A percentile compares a stretch with the other conserved stretches of the same genome.
These are phyloP conservation scores for Pseudoscleropodium purum DNA, from an alignment of 225 moss, liverwort and hornwort genomes.

Conservation along the genomic window DNA sequence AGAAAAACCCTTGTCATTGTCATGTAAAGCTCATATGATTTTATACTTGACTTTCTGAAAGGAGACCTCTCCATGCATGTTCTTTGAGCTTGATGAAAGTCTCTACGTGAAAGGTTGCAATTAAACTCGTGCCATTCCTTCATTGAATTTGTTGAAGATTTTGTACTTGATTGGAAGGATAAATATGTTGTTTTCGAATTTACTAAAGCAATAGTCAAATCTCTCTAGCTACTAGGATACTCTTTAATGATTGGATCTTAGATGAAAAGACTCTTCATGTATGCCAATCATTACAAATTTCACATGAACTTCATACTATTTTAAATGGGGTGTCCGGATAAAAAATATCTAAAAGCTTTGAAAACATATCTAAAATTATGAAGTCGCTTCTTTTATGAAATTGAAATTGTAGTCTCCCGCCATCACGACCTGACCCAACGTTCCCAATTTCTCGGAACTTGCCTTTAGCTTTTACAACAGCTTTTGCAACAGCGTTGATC, in stretches of 20 bases:
- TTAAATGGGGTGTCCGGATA: too few species aligned
- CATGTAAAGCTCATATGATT: not conserved
- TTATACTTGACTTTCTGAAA: not conserved
- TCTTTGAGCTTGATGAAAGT: accelerated
- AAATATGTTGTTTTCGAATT: accelerated
- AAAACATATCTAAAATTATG: not conserved
- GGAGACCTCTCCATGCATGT: accelerated
- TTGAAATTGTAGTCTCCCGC: not conserved
- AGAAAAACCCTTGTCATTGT: not conserved
- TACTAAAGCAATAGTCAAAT: accelerated
- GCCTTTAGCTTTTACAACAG: not conserved
- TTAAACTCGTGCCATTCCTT: accelerated
- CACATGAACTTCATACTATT: too few species aligned
- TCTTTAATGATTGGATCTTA: not conserved
- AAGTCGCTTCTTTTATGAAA: not conserved
- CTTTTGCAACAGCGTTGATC: not conserved
- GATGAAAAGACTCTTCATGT: not conserved
- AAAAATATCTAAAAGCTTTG: not conserved
- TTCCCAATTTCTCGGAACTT: not conserved
- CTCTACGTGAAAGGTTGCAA: accelerated
- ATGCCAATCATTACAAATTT: not conserved
- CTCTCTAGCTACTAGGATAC: accelerated
- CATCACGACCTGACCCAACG: not conserved
- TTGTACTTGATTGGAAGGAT: not conserved
- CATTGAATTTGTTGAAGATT: not conserved